Percentiles rank a stretch among this genome's conserved stretches.
Evolutionary conservation across 352 stramenopile species (phyloP).

Genomic region (Aphanomyces astaci): DNA sequence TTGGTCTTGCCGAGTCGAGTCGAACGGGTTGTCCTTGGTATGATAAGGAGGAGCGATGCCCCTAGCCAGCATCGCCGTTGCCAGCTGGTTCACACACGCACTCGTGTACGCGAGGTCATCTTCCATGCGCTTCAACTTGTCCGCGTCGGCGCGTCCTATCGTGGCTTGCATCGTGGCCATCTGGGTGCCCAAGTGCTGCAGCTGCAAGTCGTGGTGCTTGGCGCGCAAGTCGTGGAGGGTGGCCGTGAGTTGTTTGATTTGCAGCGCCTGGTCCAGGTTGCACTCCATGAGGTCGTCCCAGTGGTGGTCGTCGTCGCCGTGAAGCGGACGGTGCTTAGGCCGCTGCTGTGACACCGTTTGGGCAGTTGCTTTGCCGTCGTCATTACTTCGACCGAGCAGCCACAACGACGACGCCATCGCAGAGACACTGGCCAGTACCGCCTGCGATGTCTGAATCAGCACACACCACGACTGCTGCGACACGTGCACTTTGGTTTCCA

Average conservation of each 20-base stretch:
- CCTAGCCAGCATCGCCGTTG: background rate
- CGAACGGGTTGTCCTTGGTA: no score
- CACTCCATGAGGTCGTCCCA: background rate
- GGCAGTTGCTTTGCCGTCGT: no score
- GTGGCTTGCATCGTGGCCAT: background rate
- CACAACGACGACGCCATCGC: background rate
- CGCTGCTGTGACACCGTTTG: no score
- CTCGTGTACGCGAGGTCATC: background rate
- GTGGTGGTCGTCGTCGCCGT: background rate
- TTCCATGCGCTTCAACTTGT: constrained; percentile 3
- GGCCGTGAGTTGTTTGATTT: background rate
- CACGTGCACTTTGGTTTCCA: background rate
- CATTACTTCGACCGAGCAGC: no score
- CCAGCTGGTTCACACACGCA: background rate
- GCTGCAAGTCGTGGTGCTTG: background rate
- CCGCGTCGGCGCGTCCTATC: no score
- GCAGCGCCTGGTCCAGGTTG: background rate
- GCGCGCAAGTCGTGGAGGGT: background rate
- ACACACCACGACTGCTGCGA: background rate
- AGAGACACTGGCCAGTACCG: background rate
- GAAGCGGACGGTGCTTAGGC: background rate
- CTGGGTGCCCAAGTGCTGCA: background rate
- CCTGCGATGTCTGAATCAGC: background rate
- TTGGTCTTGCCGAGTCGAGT: no score
- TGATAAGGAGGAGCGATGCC: no score